Conservation (phyloP, 352 stramenopile genomes). For the Pythium monospermum region DNA sequence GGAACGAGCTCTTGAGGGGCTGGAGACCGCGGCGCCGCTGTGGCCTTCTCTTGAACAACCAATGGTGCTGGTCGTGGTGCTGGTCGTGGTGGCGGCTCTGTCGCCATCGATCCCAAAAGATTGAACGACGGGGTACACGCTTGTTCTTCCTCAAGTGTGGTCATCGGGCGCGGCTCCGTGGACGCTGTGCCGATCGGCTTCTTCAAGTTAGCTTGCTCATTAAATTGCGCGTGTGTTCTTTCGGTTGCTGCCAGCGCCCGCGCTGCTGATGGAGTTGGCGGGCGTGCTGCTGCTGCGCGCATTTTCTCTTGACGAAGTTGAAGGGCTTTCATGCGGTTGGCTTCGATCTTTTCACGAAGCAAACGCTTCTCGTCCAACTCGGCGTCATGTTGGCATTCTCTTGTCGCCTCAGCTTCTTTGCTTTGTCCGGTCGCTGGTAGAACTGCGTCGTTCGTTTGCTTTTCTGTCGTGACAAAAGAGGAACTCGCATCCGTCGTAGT, state of each 20-base stretch:
- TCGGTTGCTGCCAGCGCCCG: too few species aligned
- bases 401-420: too few species aligned
- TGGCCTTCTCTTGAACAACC: neutral
- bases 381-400: too few species aligned
- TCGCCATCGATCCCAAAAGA: constrained; percentile 11
- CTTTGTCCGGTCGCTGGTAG: too few species aligned
- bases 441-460: neutral
- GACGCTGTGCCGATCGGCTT: too few species aligned
- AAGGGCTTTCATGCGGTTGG: constrained; percentile 54
- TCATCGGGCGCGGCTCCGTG: too few species aligned
- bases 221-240: too few species aligned
- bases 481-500: neutral
- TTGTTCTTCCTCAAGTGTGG: too few species aligned
- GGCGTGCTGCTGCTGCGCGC: constrained; percentile 9
- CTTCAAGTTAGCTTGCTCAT: too few species aligned
- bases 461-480: neutral
- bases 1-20: too few species aligned
- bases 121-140: constrained; percentile 20
- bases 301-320: constrained; percentile 47
- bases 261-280: neutral
- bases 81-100: neutral
- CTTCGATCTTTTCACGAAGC: constrained; percentile 52
- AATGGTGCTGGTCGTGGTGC: neutral
- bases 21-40: too few species aligned
- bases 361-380: neutral